Evolutionary conservation across 1,284 basidiomycete genomes (phyloP), one percentile per base, ranked within the genome.

Genomic region (Trichosporon ovoides): DNA sequence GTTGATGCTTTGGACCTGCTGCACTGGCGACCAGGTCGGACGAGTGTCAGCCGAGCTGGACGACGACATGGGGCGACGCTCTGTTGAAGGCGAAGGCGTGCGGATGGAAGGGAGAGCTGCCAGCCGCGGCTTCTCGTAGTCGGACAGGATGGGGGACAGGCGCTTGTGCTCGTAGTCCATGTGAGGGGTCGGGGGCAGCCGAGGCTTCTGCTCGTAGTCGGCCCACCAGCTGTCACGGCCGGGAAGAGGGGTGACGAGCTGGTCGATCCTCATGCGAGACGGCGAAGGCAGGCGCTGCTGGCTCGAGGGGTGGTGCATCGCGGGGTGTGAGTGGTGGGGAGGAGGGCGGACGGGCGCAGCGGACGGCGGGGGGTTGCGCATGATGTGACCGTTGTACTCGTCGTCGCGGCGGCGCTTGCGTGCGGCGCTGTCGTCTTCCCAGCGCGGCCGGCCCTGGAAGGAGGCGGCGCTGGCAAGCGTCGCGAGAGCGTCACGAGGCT

Each of bases 391-490:
- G 43, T 14, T n/a, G 43, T 48, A 48, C 50, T 60, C 61, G 37
- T 62, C 61, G 13, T 57, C 43, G 36, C 56, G 52, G 37, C 55
- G 48, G 24, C 58, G 58, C 53, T 59, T 59, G 52, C 52, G 56
- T 5, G 28, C 28, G 28, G 9, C 28, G 55, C 18, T 28, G 40
- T 38, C 18, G 36, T 56, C 55, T 19, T 56, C 59, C 59, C 59
- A 60, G 16, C 55, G 43, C 10, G 22, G 58, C 10, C 52, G 48
- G n/a, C 40, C 34, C 20, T 38, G 22, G 57, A 48, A 49, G 38
- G 58, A 50, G 10, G 62, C 62, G 14, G 62, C 62, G 7, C 59
- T 50, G 22, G 62, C 62, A 11, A 64, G 60, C 16, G 62, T 64
- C 2, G 64, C 56, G 14, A 62, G 61, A 3, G 58, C 57, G 49